Evolutionary conservation across 2,329 filamentous ascomycete genomes (phyloP), one percentile per base, ranked within the genome.

Genomic region (Aureobasidium pullulans): DNA sequence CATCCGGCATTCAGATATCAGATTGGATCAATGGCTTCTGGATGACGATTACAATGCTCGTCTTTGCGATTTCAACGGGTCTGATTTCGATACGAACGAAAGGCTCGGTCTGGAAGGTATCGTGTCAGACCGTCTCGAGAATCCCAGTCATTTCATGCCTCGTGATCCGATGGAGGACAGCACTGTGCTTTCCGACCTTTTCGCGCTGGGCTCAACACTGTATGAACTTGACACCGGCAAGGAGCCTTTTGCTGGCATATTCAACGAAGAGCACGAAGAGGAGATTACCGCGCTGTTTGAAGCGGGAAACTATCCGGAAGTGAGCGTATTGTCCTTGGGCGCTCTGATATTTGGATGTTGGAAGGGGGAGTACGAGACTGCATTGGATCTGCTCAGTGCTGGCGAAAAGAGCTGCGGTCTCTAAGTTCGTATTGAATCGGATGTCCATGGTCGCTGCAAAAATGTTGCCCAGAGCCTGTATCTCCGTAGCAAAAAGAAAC

Each of bases 21-120:
- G 60, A 36, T 57, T 61, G 40, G 57, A 62, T n/a, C 60, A 62
- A 39, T 62, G 60, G 56, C 36, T 56, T 15, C 16, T 59, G 11
- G 46, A 59, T 47, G 42, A 40, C 10, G 40, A 52, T 2, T 36
- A 43, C 4, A 43, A 61, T 47, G 60, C 60, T 31, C 44, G 53
- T 2, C 40, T 61, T 28, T 43, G 60, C 37, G 60, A 61, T 32
- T 61, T 61, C 31, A 47, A 61, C 37, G 53, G 53, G 1, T 43
- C 60, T 36, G 60, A 54, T 3, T 57, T 37, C 37, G 54, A 48
- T 23, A 46, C 46, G 5, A 15, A 53, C 28, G 15, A 36, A 19
- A 19, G 40, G 8, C 39, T 61, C 16, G 46, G 32, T 5, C 16
- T 61, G 34, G 10, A 42, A 34, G 46, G 16, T 10, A 50, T 23